Evolutionary conservation across 306 rosid genomes (phyloP), one percentile per base, ranked within the genome.

Genomic region (Dryas drummondii): DNA sequence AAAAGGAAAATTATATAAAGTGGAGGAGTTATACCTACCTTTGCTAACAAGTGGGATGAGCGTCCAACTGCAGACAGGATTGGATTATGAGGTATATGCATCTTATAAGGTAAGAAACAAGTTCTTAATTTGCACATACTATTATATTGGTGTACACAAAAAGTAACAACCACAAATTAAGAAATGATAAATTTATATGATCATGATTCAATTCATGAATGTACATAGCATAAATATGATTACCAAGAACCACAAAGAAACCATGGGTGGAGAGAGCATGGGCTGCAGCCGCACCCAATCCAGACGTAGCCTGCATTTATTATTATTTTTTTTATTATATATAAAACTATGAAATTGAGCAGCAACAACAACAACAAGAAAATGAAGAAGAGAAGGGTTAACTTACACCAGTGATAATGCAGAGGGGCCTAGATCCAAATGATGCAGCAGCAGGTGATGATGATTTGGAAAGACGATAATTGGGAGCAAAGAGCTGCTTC

Each of bases 401-500:
- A 53, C 79, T 82, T 84, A 93, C 98, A 58, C 98, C 98, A 32
- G 98, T 94, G 77, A 94, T 72, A 48, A 94, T 73, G 83, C 96
- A 91, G 70, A 94, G 81, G 17, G 97, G 96, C 63, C 72, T 81
- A 61, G 5, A 62, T 41, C 49, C 32, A 9, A 15, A 5, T 4
- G 68, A 16, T 3, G 59, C 7, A 51, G 82, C 60, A 37, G 49
- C 5, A 2, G 75, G 13, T 45, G 83, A 69, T 52, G 86, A 82
- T 32, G 80, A 49, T 63, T 79, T 5, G 68, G 77, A 72, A 76
- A 45, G 67, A 76, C 73, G 16, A 84, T 68, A 4, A 45, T 72
- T 53, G 53, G 86, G 61, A 37, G 78, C 37, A 81, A 56, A 68
- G 65, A 88, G 71, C 73, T 71, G 71, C 73, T 71, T 82, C 61